Conservation (phyloP, 129 eudicot genomes). For the Centaurea solstitialis region DNA sequence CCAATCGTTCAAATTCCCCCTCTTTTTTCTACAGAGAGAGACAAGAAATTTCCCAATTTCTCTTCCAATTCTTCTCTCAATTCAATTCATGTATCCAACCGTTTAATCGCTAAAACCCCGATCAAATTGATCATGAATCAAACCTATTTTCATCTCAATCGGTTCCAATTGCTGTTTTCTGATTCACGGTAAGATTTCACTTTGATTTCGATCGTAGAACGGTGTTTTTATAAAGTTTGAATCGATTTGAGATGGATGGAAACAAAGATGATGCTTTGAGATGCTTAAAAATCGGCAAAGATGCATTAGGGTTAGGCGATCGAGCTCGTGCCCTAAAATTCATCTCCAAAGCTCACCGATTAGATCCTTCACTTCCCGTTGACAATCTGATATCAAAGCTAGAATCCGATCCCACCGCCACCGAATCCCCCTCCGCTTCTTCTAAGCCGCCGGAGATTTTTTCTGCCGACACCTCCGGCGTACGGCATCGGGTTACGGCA, state of each 20-base stretch:
- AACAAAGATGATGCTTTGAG: slow-evolving; percentile 79
- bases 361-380: slow-evolving; percentile 61
- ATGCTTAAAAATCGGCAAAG: slow-evolving; percentile 64
- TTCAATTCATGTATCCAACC: neutral
- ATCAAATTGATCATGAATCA: slow-evolving; percentile 7
- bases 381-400: slow-evolving; percentile 47
- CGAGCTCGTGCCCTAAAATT: slow-evolving; percentile 60
- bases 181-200: slow-evolving; percentile 15
- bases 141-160: neutral
- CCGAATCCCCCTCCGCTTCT: slow-evolving; percentile 9
- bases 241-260: slow-evolving; percentile 55
- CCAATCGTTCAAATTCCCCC: neutral
- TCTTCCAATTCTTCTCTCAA: slow-evolving; percentile 3
- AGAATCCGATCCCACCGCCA: slow-evolving; percentile 13
- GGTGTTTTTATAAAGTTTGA: neutral
- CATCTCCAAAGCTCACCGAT: slow-evolving; percentile 58
- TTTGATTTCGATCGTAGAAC: slow-evolving; percentile 12
- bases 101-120: slow-evolving; percentile 18
- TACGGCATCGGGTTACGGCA: slow-evolving; percentile 53
- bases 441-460: slow-evolving; percentile 8
- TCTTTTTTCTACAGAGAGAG: neutral
- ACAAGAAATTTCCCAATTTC: neutral
- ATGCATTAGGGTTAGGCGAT: slow-evolving; percentile 60
- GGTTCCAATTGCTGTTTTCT: neutral
- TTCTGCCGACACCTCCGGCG: slow-evolving; percentile 19